Evolutionary conservation across 352 stramenopile species (phyloP), one percentile per base, ranked within the genome.

Genomic region (Pythium rishiriense): DNA sequence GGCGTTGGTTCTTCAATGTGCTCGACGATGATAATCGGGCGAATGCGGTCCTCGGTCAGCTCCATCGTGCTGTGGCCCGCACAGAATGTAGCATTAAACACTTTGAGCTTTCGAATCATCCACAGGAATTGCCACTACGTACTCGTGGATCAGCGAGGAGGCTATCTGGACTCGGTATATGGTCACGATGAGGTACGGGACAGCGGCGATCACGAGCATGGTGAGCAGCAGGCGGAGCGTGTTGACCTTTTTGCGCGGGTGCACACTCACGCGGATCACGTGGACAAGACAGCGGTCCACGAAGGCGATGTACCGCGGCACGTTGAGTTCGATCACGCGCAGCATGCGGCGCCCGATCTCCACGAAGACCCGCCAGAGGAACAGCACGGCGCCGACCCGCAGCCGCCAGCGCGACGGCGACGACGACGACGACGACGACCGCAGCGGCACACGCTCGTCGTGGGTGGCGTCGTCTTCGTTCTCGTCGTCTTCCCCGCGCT

Each of bases 1-100:
- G 72, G 62, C 22, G 67, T 37, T 7, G 50, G 54, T 11, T 60
- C 66, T 19, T 72, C 55, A 7, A 62, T 48, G 43, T 71, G 63
- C 24, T 89, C 79, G 41, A 91, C 68, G 28, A 91, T 75, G 63
- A 90, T 90, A 35, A 79, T 50, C n/a, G 83, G 78, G 10, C 71
- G 75, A 52, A 91, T 88, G 47, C 62, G 71, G 1, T 81, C 75
- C 70, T 91, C 80, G 10, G 72, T 79, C 37, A 89, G 69, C 45
- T 85, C 74, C 22, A 74, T 52, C 0, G 68, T 69, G 25, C 79
- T 86, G 25, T 37, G 11, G 8, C 10, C 5, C 52, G 25, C 31
- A 58, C 33, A 49, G 4, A 25, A 26, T n/a, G n/a, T n/a, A n/a
- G n/a, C n/a, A n/a, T n/a, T n/a, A n/a, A n/a, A n/a, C n/a, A n/a